These are phyloP conservation scores for Dendrobium chrysotoxum DNA, from an alignment of 106 monocot genomes.

Conservation along the genomic window DNA sequence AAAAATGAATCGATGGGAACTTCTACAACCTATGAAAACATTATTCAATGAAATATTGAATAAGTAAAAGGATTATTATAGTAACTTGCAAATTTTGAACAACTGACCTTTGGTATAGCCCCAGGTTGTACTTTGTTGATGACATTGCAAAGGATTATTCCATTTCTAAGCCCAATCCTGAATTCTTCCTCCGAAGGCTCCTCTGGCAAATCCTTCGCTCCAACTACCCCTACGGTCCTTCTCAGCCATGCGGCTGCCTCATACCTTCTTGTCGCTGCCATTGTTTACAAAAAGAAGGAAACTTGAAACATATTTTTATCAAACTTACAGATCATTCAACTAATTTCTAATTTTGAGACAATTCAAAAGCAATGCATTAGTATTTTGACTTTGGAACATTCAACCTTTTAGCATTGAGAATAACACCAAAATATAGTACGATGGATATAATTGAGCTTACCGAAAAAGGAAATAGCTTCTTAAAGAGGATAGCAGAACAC, in stretches of 20 bases:
- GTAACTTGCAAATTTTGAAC: background rate
- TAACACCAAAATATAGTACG: background rate
- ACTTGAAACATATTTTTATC: background rate
- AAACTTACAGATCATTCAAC: background rate
- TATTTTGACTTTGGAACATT: background rate
- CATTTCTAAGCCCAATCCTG: slow-evolving; percentile 63
- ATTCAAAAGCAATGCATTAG: background rate
- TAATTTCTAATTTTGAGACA: background rate
- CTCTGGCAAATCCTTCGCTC: slow-evolving; percentile 69
- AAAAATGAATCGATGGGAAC: slow-evolving; percentile 28
- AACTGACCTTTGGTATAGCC: slow-evolving; percentile 70
- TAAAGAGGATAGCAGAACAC: background rate
- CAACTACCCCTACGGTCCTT: slow-evolving; percentile 43
- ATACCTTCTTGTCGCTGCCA: slow-evolving; percentile 64
- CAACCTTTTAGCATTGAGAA: background rate
- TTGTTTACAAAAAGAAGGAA: background rate
- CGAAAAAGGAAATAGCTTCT: background rate
- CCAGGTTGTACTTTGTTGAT: slow-evolving; percentile 80
- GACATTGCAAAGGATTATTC: slow-evolving; percentile 84
- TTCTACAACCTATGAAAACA: slow-evolving; percentile 49
- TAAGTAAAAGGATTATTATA: background rate
- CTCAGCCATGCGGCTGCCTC: slow-evolving; percentile 82
- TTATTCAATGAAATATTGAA: background rate
- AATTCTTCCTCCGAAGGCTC: slow-evolving; percentile 87
- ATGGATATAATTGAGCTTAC: background rate